Conservation (phyloP, 371 early-diverging fungal genomes). For the Funneliformis caledonium region DNA sequence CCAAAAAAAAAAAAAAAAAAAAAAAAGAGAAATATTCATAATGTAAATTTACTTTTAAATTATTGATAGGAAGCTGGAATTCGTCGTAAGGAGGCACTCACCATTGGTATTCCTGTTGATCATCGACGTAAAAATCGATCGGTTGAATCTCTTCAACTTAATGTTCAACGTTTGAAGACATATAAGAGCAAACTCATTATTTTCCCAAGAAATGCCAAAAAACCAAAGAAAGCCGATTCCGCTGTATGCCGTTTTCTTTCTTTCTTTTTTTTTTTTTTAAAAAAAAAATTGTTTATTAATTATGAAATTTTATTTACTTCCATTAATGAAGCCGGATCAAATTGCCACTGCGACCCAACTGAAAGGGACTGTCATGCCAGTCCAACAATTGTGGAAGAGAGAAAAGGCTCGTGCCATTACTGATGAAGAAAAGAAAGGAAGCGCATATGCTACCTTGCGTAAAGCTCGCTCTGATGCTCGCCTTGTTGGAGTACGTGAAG, state of each 20-base stretch:
- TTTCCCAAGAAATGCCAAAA: constrained; percentile 91
- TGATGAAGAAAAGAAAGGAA: constrained; percentile 80
- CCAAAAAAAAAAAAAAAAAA: too few relatives aligned
- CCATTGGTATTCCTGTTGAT: constrained; percentile 99
- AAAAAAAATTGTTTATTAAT: not conserved
- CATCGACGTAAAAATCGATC: constrained; percentile 98
- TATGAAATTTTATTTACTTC: not conserved
- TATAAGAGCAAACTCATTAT: constrained; percentile 95
- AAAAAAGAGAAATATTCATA: too few relatives aligned
- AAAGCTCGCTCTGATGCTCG: constrained; percentile 85
- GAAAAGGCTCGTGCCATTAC: constrained; percentile 87
- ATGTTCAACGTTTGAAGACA: constrained; percentile 97
- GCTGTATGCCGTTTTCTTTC: constrained; percentile 37
- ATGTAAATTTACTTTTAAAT: not conserved
- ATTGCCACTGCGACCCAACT: constrained; percentile 75
- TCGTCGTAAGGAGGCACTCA: constrained; percentile 91
- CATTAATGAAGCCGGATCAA: constrained; percentile 43
- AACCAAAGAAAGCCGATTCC: constrained; percentile 79
- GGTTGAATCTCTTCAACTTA: constrained; percentile 93
- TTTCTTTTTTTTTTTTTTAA: constrained; percentile 36
- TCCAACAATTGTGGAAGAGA: constrained; percentile 66
- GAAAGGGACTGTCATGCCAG: constrained; percentile 74
- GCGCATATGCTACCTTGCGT: constrained; percentile 89
- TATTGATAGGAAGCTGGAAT: constrained; percentile 88
- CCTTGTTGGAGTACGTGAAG: constrained; percentile 84